These are phyloP conservation scores for Neurospora sublineolata DNA, from an alignment of 495 filamentous ascomycete species.

Conservation along the genomic window DNA sequence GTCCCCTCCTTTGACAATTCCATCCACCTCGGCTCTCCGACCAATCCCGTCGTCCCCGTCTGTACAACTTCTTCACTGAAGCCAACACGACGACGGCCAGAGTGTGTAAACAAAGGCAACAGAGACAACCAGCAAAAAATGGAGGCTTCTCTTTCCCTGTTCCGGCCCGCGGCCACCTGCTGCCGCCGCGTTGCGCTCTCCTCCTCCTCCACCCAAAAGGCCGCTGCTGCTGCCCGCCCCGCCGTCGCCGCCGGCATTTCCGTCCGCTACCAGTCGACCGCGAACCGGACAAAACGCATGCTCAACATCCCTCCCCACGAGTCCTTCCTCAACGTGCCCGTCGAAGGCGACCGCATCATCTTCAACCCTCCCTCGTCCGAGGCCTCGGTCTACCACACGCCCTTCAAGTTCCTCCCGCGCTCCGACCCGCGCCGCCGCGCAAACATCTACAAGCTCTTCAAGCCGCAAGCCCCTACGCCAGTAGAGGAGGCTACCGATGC, in stretches of 20 bases:
- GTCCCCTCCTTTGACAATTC: neutral
- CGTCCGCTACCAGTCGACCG: constrained; percentile 53
- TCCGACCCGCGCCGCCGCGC: constrained; percentile 56
- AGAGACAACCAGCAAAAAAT: constrained; percentile 1
- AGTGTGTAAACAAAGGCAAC: neutral
- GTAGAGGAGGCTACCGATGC: neutral
- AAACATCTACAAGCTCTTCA: constrained; percentile 28
- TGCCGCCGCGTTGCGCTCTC: constrained; percentile 13
- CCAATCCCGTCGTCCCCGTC: neutral
- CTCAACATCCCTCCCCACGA: constrained; percentile 63
- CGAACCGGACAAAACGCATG: constrained; percentile 57
- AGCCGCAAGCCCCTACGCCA: constrained; percentile 4
- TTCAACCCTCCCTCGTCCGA: constrained; percentile 89
- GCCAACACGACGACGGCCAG: neutral
- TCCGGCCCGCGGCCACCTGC: constrained; percentile 10
- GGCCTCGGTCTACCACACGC: constrained; percentile 75
- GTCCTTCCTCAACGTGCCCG: constrained; percentile 46
- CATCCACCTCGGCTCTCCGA: neutral
- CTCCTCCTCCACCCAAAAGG: constrained; percentile 16
- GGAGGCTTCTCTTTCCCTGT: constrained; percentile 9
- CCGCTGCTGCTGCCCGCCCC: constrained; percentile 7
- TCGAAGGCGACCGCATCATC: constrained; percentile 56
- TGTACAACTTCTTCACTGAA: neutral
- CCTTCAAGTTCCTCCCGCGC: constrained; percentile 76
- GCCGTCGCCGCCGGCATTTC: constrained; percentile 28